Evolutionary conservation across 768 basidiomycete genomes (phyloP).

Genomic region (Macrolepiota fuliginosa): DNA sequence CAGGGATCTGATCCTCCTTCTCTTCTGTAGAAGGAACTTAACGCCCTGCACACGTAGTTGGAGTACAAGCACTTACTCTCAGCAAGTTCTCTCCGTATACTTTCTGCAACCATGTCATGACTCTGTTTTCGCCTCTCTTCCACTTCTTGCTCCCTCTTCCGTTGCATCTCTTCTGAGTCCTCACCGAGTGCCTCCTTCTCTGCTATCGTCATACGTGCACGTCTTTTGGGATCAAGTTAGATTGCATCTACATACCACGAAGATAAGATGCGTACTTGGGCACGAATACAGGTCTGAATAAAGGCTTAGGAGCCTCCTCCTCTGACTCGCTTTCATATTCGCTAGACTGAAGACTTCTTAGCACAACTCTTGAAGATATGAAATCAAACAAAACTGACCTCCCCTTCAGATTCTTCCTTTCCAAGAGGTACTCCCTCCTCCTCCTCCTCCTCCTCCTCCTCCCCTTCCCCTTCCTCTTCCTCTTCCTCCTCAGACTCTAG

Average conservation of each 20-base stretch:
- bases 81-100: conserved; percentile 84
- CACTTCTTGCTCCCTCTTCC: conserved; percentile 68
- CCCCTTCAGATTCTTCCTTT: conserved; percentile 35
- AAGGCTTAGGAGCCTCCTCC: conserved; percentile 69
- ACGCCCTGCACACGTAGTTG: neutral
- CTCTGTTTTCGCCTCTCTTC: conserved; percentile 86
- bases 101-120: conserved; percentile 92
- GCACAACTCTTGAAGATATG: neutral
- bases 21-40: conserved; percentile 58
- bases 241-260: neutral
- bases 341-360: conserved; percentile 54
- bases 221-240: conserved; percentile 39
- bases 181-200: conserved; percentile 66
- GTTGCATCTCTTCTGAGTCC: conserved; percentile 73
- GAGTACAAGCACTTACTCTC: conserved; percentile 64
- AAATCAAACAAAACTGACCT: conserved; percentile 33
- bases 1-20: conserved; percentile 77
- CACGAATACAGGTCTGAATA: conserved; percentile 91
- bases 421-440: conserved; percentile 33
- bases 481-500: neutral
- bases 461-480: conserved; percentile 28
- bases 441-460: conserved; percentile 50
- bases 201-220: conserved; percentile 68
- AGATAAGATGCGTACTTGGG: conserved; percentile 61
- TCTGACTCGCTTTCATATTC: conserved; percentile 85